Percentiles rank a stretch among this genome's conserved stretches.
These are phyloP conservation scores for Botrytis tulipae DNA, from an alignment of 2,329 filamentous ascomycete species.

Conservation along the genomic window DNA sequence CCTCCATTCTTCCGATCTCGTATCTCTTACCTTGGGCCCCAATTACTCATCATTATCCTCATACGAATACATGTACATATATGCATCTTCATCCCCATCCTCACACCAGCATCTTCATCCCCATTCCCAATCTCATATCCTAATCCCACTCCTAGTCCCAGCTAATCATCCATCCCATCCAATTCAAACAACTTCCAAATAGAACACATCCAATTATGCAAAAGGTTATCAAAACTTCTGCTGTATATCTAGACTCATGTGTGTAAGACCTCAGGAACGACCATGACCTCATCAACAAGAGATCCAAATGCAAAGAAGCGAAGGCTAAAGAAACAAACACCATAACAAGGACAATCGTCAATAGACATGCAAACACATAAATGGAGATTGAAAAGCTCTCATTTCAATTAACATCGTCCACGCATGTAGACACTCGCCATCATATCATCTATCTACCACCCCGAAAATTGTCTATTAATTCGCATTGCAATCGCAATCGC, in stretches of 20 bases:
- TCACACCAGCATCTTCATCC: not conserved
- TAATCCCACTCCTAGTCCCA: not conserved
- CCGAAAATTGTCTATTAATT: conserved; percentile 7
- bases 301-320: not conserved
- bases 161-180: not conserved
- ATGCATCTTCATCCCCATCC: not conserved
- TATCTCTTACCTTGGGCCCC: not conserved
- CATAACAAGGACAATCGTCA: not conserved
- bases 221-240: not conserved
- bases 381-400: not conserved
- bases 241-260: not conserved
- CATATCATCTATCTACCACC: not conserved
- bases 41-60: not conserved
- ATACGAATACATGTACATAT: not conserved
- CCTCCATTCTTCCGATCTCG: not conserved
- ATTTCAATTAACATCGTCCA: not conserved
- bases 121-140: not conserved
- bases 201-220: not conserved
- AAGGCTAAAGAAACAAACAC: too few species aligned
- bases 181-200: too few species aligned
- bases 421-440: not conserved
- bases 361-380: not conserved
- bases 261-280: not conserved
- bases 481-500: not conserved
- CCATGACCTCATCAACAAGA: not conserved